Conservation (phyloP, 1,284 basidiomycete species). For the Moesziomyces parantarcticus region DNA sequence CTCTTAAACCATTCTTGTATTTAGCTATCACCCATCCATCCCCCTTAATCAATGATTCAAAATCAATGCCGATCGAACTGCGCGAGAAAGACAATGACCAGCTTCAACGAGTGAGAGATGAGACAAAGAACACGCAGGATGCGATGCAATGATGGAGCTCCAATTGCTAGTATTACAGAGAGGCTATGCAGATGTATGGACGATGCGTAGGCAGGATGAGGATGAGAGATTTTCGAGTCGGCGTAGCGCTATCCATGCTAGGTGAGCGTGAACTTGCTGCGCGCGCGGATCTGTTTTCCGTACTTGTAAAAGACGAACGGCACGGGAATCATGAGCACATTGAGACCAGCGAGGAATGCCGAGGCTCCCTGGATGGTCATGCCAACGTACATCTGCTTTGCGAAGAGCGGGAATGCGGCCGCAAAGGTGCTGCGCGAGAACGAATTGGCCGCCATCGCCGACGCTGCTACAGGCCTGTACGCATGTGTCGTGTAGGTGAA, state of each 20-base stretch:
- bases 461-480: conserved; percentile 50
- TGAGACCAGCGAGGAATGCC: conserved; percentile 43
- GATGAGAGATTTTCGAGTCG: neutral
- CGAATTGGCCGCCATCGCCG: conserved; percentile 52
- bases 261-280: conserved; percentile 39
- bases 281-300: conserved; percentile 46
- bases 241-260: neutral
- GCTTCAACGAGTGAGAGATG: too few relatives aligned
- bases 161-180: neutral
- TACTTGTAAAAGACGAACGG: conserved; percentile 54
- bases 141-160: too few relatives aligned
- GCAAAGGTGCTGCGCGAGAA: conserved; percentile 47
- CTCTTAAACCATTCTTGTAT: conserved; percentile 4
- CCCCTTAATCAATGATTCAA: neutral
- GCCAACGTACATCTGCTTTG: conserved; percentile 44
- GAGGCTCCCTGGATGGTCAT: conserved; percentile 33
- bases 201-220: neutral
- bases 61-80: neutral
- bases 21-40: neutral
- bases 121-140: too few relatives aligned
- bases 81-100: too few relatives aligned
- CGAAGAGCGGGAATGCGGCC: conserved; percentile 43
- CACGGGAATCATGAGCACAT: conserved; percentile 50
- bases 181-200: neutral
- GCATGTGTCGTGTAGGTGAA: conserved; percentile 50